phyloP scores from a whole-genome alignment of 345 rosid genomes.

The Rhodomyrtus tomentosa region DNA sequence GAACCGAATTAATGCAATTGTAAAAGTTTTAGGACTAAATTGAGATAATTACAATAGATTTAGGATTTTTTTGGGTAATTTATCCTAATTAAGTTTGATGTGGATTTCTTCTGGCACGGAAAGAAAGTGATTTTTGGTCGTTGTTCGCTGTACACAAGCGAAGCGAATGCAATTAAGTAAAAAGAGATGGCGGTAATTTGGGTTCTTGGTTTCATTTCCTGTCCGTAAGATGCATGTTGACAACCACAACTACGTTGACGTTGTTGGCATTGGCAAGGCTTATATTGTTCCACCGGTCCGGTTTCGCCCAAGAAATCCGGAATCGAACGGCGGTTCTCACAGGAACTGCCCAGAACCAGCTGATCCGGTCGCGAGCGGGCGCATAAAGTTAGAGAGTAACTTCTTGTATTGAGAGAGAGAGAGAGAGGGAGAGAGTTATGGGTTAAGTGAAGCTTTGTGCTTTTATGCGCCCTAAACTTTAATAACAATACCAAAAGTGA shows the following conservation, averaged over 20 bases:
- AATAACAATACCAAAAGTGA: background rate
- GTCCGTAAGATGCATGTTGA: background rate
- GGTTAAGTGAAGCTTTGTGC: background rate
- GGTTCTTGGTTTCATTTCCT: background rate
- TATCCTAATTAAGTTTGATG: background rate
- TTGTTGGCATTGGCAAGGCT: background rate
- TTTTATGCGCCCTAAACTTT: background rate
- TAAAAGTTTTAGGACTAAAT: no score
- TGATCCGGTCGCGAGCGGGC: background rate
- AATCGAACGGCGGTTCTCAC: rapidly evolving
- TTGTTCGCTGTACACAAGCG: background rate
- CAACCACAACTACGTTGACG: background rate
- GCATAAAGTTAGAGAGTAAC: background rate
- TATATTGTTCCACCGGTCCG: background rate
- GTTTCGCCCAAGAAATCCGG: background rate
- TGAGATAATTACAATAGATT: no score
- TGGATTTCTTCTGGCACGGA: background rate
- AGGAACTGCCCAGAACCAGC: background rate
- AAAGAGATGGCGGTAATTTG: background rate
- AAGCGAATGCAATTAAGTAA: background rate
- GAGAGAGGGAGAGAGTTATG: background rate
- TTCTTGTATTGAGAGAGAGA: background rate
- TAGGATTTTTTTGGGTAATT: no score
- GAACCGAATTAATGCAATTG: no score
- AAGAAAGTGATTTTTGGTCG: background rate